Base-by-base conservation (phyloP, 805 yeast species). In the Schwanniomyces yamadae region DNA sequence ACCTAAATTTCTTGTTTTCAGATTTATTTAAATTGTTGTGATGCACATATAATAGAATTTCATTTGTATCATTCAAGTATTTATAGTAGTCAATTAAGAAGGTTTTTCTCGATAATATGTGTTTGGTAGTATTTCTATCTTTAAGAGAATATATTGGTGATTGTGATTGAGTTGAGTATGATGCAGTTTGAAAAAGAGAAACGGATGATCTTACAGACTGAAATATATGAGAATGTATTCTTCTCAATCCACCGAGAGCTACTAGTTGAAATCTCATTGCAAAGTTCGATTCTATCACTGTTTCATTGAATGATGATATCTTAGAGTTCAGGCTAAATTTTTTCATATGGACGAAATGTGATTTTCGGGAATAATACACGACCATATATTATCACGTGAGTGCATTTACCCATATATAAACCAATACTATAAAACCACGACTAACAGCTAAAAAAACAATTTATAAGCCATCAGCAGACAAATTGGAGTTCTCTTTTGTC, bases 31-130 rank as follows among this genome's bases (percentile, higher is more conserved):
- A 63, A 57, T 89, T 89, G 58, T 88, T 87, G 66, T 87, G 91
- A 64, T 93, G 99, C 5, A 81, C 77, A 48, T 86, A 80, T 37
- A 91, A 70, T 10, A 90, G 69, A 29, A 90, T 79, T 24, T 86
- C 80, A 57, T 79, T 78, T 19, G 62, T 67, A 39, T 81, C 80
- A 64, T 88, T 73, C 44, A 88, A 57, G 44, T 82, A 64, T 42
- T 86, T 77, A 69, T 91, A 91, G 46, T 76, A 69, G 60, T 91
- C 96, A 44, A 91, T 70, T 44, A 91, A 69, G 49, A 79, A 89
- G 0, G 97, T 89, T 66, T 91, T 91, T 65, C 97, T 79, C 4
- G 91, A 80, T 26, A 71, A 73, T 29, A 69, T 52, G 12, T 78
- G 78, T 57, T 90, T 90, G 37, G 74, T 65, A 7, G 90, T 77